Percentiles rank a stretch among this genome's conserved stretches.
These are phyloP conservation scores for Populus hybrid DNA, from an alignment of 441 rosid species.

Conservation along the genomic window DNA sequence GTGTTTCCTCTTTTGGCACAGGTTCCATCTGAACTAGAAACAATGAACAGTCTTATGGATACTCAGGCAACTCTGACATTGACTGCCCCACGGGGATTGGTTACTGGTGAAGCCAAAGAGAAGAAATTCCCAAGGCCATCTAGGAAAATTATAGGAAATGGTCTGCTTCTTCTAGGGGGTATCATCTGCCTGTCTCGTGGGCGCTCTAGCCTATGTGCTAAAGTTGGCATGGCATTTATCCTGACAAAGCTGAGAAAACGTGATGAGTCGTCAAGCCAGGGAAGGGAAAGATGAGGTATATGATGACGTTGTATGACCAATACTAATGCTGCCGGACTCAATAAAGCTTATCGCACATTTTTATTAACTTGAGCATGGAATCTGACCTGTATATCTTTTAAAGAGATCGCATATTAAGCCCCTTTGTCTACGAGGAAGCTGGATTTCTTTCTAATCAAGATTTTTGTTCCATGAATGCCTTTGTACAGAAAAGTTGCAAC, in stretches of 20 bases:
- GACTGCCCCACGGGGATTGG: constrained; percentile 16
- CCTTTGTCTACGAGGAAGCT: not conserved
- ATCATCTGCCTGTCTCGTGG: constrained; percentile 72
- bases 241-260: constrained; percentile 72
- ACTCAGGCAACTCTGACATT: constrained; percentile 22
- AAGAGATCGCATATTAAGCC: not conserved
- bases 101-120: constrained; percentile 24
- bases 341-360: not conserved
- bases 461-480: not conserved
- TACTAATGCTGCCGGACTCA: constrained; percentile 5
- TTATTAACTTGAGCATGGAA: not conserved
- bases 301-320: not conserved
- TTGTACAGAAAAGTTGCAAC: not conserved
- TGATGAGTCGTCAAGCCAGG: constrained; percentile 39
- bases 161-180: constrained; percentile 77
- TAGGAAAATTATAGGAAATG: constrained; percentile 54
- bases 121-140: constrained; percentile 54
- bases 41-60: constrained; percentile 5
- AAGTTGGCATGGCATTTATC: constrained; percentile 75
- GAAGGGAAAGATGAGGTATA: constrained; percentile 24
- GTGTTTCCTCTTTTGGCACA: constrained; percentile 11
- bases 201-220: constrained; percentile 75
- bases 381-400: not conserved
- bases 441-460: not conserved
- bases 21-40: constrained; percentile 64